Conservation (phyloP, 2,329 filamentous ascomycete genomes). For the Ceratocystiopsis brevicomis region DNA sequence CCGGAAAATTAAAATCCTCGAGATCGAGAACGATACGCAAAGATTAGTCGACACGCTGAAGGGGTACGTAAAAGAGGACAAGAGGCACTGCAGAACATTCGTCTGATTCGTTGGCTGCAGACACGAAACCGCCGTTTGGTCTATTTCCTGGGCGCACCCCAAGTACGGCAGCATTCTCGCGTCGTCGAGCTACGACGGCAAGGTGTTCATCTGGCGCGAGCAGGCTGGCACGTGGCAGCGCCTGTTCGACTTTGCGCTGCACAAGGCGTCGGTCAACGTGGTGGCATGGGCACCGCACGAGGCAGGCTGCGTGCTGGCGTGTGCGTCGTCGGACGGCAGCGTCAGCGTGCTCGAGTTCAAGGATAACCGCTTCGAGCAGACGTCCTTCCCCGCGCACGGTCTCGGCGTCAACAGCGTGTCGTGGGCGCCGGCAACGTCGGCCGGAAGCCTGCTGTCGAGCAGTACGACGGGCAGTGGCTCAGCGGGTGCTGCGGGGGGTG, state of each 20-base stretch:
- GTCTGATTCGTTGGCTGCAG: conserved; percentile 23
- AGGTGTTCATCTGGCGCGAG: conserved; percentile 97
- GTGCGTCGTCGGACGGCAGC: conserved; percentile 82
- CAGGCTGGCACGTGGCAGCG: conserved; percentile 58
- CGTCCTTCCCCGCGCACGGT: conserved; percentile 78
- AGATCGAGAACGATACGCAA: conserved; percentile 86
- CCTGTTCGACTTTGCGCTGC: conserved; percentile 81
- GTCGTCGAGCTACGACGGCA: conserved; percentile 88
- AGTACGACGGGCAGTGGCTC: conserved; percentile 19
- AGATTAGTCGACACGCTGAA: conserved; percentile 82
- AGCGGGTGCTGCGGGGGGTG: too few relatives aligned
- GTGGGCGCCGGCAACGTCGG: conserved; percentile 74
- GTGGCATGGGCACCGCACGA: conserved; percentile 97
- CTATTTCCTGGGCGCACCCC: conserved; percentile 91
- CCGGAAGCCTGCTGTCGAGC: conserved; percentile 69
- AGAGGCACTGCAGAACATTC: neutral
- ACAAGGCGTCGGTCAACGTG: conserved; percentile 93
- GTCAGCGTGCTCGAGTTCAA: conserved; percentile 93
- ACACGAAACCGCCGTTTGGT: conserved; percentile 96
- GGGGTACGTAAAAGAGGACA: conserved; percentile 39
- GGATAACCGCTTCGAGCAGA: conserved; percentile 67
- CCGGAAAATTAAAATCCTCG: conserved; percentile 98
- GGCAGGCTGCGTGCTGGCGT: conserved; percentile 82
- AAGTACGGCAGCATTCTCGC: conserved; percentile 98
- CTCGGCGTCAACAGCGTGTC: conserved; percentile 90